A percentile compares a stretch with the other conserved stretches of the same genome.
phyloP scores from a whole-genome alignment of 352 stramenopile species.

The Phytopythium mirpurense region DNA sequence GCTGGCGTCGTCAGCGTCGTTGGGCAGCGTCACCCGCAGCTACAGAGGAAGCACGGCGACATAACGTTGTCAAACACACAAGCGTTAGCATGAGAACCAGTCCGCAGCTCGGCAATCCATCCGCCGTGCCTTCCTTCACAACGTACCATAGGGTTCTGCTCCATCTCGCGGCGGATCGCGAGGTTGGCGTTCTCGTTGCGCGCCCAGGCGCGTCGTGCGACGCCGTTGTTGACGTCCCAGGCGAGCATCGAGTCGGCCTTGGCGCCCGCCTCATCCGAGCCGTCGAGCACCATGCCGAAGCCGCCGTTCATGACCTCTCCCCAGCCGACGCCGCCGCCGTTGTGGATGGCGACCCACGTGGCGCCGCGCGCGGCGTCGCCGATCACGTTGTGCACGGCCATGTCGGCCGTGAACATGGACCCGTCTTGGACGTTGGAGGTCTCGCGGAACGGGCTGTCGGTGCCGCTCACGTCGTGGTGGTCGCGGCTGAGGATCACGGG shows the following conservation, averaged over 20 bases:
- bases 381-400: constrained; percentile 89
- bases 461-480: constrained; percentile 88
- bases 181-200: constrained; percentile 84
- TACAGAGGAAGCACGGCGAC: no score
- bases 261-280: constrained; percentile 50
- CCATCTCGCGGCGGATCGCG: constrained; percentile 80
- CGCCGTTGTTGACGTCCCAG: constrained; percentile 90
- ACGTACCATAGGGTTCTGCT: constrained; percentile 64
- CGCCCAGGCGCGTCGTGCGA: constrained; percentile 72
- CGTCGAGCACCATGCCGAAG: constrained; percentile 86
- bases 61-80: no score
- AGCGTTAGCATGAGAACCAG: background rate
- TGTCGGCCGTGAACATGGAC: constrained; percentile 84
- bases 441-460: constrained; percentile 86
- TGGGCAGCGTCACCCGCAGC: constrained; percentile 53
- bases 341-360: constrained; percentile 88
- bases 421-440: constrained; percentile 87
- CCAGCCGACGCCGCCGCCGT: constrained; percentile 86
- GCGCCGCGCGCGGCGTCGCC: constrained; percentile 78
- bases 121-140: no score
- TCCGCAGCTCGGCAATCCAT: no score
- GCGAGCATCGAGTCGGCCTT: constrained; percentile 75
- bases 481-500: constrained; percentile 82
- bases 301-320: constrained; percentile 87
- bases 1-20: constrained; percentile 31